phyloP scores from a whole-genome alignment of 371 early-diverging fungal genomes.

The Rhizopus sp. region DNA sequence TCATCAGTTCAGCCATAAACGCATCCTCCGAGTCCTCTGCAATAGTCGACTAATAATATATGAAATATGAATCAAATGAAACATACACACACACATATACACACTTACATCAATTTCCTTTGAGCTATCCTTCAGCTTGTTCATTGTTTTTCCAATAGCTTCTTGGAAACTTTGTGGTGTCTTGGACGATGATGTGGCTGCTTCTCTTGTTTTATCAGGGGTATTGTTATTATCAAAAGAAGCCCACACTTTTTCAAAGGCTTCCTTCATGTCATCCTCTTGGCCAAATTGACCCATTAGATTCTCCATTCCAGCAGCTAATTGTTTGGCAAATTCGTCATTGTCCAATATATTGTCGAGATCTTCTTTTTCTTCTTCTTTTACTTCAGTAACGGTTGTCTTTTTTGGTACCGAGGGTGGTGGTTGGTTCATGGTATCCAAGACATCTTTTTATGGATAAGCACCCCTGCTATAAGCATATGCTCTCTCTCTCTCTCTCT shows the following conservation, averaged over 20 bases:
- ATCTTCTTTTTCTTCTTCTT: conserved; percentile 24
- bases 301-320: conserved; percentile 78
- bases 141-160: conserved; percentile 82
- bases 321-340: conserved; percentile 77
- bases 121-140: conserved; percentile 82
- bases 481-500: not conserved
- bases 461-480: not conserved
- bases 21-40: conserved; percentile 67
- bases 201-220: conserved; percentile 17
- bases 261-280: conserved; percentile 57
- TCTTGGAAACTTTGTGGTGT: conserved; percentile 66
- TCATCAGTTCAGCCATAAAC: conserved; percentile 88
- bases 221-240: conserved; percentile 42
- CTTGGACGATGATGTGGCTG: conserved; percentile 14
- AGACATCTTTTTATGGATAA: conserved; percentile 40
- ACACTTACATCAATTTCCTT: conserved; percentile 75
- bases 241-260: conserved; percentile 65
- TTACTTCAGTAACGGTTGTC: conserved; percentile 18
- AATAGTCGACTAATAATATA: conserved; percentile 56
- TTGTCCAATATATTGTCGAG: conserved; percentile 52
- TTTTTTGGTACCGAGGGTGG: conserved; percentile 12
- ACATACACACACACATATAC: not conserved
- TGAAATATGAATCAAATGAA: not conserved
- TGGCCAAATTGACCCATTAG: conserved; percentile 58
- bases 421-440: conserved; percentile 46